Conservation (phyloP, 768 basidiomycete species). For the Pleurotus tuber-regium region DNA sequence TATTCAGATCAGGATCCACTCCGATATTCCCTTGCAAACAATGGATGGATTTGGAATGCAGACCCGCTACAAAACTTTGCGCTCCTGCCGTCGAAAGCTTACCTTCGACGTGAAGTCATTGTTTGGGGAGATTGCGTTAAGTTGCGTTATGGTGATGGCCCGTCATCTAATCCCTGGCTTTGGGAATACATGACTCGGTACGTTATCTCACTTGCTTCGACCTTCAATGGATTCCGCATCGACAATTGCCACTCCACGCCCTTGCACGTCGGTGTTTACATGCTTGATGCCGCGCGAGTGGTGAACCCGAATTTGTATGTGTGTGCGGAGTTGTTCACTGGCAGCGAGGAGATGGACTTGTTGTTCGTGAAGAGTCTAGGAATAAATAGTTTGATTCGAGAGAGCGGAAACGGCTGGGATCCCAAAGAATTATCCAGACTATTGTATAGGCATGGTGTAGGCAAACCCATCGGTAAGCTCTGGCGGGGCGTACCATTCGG, state of each 20-base stretch:
- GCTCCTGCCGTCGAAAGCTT: constrained; percentile 86
- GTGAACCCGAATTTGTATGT: constrained; percentile 93
- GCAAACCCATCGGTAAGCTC: constrained; percentile 82
- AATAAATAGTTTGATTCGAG: constrained; percentile 90
- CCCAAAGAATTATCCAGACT: constrained; percentile 89
- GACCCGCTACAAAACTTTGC: constrained; percentile 96
- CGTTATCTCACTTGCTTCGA: constrained; percentile 71
- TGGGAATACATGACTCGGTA: constrained; percentile 92
- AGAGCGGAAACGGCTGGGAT: constrained; percentile 90
- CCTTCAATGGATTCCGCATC: constrained; percentile 95
- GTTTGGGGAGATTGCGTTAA: constrained; percentile 99
- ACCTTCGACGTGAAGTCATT: constrained; percentile 93
- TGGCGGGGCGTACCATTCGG: too few relatives aligned
- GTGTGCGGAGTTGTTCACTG: constrained; percentile 96
- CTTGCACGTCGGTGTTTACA: constrained; percentile 88
- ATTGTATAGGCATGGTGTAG: constrained; percentile 86
- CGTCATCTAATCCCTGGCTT: constrained; percentile 86
- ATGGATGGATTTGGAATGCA: constrained; percentile 99
- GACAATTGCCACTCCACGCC: constrained; percentile 99
- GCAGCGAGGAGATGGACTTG: constrained; percentile 90
- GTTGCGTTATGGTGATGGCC: constrained; percentile 84
- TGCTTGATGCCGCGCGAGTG: constrained; percentile 89
- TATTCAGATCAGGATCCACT: constrained; percentile 39
- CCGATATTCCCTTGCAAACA: constrained; percentile 87
- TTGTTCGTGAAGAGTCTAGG: constrained; percentile 90